Conservation (phyloP, 2,329 filamentous ascomycete genomes). For the Periconia digitata region DNA sequence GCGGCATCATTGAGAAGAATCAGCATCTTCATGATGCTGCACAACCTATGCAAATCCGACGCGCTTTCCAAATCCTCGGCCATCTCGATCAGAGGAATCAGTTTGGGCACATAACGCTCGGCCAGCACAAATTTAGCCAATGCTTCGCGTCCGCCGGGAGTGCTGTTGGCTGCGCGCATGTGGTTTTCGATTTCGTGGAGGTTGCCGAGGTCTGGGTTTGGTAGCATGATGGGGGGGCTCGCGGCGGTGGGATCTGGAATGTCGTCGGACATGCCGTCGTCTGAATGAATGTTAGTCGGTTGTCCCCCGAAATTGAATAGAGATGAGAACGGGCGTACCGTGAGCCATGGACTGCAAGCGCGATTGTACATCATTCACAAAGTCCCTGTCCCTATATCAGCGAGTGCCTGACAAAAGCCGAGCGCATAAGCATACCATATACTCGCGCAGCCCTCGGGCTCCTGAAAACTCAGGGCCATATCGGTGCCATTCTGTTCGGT, state of each 20-base stretch:
- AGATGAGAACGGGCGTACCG: conserved; percentile 52
- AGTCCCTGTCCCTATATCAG: conserved; percentile 68
- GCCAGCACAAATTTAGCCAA: conserved; percentile 83
- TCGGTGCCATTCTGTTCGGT: conserved; percentile 88
- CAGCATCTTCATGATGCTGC: conserved; percentile 97
- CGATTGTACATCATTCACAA: conserved; percentile 83
- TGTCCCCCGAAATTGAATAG: neutral
- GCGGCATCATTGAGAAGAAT: conserved; percentile 92
- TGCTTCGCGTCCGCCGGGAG: conserved; percentile 76
- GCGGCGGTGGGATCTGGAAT: conserved; percentile 65
- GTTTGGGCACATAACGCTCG: conserved; percentile 83
- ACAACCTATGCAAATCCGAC: conserved; percentile 82
- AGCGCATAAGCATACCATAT: conserved; percentile 70
- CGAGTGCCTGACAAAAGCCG: conserved; percentile 8
- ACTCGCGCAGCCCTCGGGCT: conserved; percentile 86
- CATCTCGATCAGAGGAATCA: conserved; percentile 82
- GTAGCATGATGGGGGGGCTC: conserved; percentile 69
- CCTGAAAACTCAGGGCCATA: conserved; percentile 98
- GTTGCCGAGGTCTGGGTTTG: conserved; percentile 77
- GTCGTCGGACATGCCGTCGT: conserved; percentile 89
- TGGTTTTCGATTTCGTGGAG: conserved; percentile 81
- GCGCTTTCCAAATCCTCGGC: conserved; percentile 91
- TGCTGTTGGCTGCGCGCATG: conserved; percentile 77
- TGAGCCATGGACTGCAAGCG: conserved; percentile 65
- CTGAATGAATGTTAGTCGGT: conserved; percentile 47